Base-by-base conservation (phyloP, 208 protist species). In the Strigomonas oncopelti region DNA sequence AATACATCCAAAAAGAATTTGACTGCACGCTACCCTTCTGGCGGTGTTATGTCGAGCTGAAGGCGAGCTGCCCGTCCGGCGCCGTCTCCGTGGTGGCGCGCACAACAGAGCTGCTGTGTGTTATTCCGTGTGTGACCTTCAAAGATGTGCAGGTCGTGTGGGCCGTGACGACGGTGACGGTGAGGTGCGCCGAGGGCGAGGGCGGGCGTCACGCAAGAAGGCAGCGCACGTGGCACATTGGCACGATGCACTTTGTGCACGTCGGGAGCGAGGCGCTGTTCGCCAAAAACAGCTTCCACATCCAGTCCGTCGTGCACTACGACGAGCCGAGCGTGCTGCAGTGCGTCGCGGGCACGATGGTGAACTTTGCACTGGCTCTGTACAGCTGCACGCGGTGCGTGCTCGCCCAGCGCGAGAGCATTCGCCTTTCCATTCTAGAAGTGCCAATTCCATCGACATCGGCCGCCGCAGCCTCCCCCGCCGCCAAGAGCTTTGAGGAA, bases 171-270 rank as follows among this genome's bases (percentile, higher is more conserved):
- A 62, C 54, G n/a, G 72, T 90, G 56, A 53, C 64, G 18, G 27
- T 88, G 48, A 55, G 68, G 55, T 46, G 27, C 67, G 56, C 22
- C 7, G 56, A 8, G 29, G 56, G 56, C 25, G 16, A 18, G 13
- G 22, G 7, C 56, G 28, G 16, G 7, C 56, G 56, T 32, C 56
- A 61, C 53, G 20, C 68, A 65, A 68, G 51, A 46, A 28, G 69
- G 63, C 28, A 36, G 64, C 28, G 52, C 16, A 54, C 53, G 13
- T 53, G 72, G 56, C 14, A 8, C 22, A 74, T 93, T 42, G 79
- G 82, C 20, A 90, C 84, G 0, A 73, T 93, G 69, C 87, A 93
- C 58, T 93, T 93, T 75, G 87, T 93, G 3, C 84, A 93, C 63
- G 63, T 71, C 29, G 34, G 68, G 42, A 61, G 57, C 25, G 45